Percentiles rank a stretch among this genome's conserved stretches.
These are phyloP conservation scores for Kappamyces sp. DNA, from an alignment of 192 early-diverging fungal genomes.

Conservation along the genomic window DNA sequence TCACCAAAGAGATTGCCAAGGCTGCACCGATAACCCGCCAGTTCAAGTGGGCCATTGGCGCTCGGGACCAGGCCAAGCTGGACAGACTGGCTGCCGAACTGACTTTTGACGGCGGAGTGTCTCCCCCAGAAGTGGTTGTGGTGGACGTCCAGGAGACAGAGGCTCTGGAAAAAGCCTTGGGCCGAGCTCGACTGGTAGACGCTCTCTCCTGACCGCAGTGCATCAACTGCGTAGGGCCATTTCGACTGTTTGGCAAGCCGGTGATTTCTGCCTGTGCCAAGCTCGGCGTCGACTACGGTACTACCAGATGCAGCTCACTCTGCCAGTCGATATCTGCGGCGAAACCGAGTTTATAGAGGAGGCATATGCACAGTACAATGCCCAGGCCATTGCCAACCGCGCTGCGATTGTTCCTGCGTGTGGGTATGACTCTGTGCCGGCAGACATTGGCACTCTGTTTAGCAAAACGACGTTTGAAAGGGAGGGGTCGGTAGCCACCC, in stretches of 20 bases:
- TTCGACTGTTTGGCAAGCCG: slow-evolving; percentile 58
- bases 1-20: too few relatives aligned
- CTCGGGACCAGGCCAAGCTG: too few relatives aligned
- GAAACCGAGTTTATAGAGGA: slow-evolving; percentile 64
- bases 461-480: slow-evolving; percentile 46
- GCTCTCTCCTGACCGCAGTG: too few relatives aligned
- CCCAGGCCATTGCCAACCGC: slow-evolving; percentile 37
- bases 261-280: slow-evolving; percentile 57
- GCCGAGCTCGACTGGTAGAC: too few relatives aligned
- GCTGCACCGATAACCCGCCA: too few relatives aligned
- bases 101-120: too few relatives aligned
- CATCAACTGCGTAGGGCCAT: slow-evolving; percentile 62
- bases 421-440: slow-evolving; percentile 60
- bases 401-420: slow-evolving; percentile 59
- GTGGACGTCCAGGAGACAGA: too few relatives aligned
- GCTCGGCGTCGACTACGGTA: slow-evolving; percentile 49
- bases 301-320: slow-evolving; percentile 45
- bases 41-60: too few relatives aligned
- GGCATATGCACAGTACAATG: slow-evolving; percentile 50
- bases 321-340: slow-evolving; percentile 56
- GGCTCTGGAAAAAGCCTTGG: too few relatives aligned
- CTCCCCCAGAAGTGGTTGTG: too few relatives aligned
- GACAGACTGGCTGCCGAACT: too few relatives aligned
- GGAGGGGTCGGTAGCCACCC: slow-evolving; percentile 33
- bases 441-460: slow-evolving; percentile 58